phyloP scores from a whole-genome alignment of 371 early-diverging fungal species.

The Capniomyces stellatus region DNA sequence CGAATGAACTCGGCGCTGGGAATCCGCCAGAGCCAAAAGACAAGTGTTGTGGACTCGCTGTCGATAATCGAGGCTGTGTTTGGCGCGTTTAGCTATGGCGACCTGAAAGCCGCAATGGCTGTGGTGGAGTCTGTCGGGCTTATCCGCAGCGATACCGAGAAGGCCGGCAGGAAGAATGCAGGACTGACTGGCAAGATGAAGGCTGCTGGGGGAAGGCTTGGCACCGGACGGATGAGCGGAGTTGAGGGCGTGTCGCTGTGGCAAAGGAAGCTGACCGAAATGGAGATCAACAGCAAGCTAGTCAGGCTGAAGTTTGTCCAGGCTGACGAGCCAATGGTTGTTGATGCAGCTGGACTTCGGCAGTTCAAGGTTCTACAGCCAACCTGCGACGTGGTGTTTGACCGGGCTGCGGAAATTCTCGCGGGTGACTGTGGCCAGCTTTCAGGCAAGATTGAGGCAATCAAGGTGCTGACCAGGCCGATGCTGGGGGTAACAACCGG shows the following conservation, averaged over 20 bases:
- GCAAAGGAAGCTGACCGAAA: background rate
- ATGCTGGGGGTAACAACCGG: background rate
- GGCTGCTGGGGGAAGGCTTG: background rate
- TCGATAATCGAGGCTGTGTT: background rate
- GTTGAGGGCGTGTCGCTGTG: too few species aligned
- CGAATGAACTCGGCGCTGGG: constrained; percentile 1
- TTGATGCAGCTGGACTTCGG: too few species aligned
- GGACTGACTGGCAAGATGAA: too few species aligned
- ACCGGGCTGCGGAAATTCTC: background rate
- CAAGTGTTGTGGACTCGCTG: background rate
- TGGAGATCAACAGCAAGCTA: background rate
- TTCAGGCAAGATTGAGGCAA: background rate
- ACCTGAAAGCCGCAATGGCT: background rate
- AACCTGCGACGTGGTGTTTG: background rate
- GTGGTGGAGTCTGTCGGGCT: background rate
- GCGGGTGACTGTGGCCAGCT: background rate
- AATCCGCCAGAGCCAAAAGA: background rate
- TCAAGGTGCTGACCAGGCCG: background rate
- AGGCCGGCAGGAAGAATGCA: background rate
- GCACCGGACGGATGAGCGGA: background rate
- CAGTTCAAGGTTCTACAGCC: background rate
- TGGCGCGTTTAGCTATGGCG: background rate
- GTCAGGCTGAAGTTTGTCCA: background rate
- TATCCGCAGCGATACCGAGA: background rate
- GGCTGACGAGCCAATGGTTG: too few species aligned